These are phyloP conservation scores for Aspergillus saccharolyticus DNA, from an alignment of 495 filamentous ascomycete genomes.

Conservation along the genomic window DNA sequence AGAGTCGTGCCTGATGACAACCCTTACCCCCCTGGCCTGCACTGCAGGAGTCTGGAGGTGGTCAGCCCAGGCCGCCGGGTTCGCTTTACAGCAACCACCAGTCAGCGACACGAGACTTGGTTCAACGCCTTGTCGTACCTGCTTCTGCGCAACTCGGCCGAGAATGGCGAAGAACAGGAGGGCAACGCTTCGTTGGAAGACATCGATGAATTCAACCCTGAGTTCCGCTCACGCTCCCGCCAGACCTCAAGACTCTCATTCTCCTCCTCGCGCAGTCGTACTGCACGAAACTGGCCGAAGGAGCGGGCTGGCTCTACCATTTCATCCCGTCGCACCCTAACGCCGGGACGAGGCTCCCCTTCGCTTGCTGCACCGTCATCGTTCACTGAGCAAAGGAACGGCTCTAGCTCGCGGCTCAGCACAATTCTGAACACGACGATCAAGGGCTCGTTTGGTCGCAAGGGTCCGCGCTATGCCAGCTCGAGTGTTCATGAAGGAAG, in stretches of 20 bases:
- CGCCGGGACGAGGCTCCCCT: constrained; percentile 39
- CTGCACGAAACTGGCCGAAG: constrained; percentile 53
- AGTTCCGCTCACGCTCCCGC: constrained; percentile 50
- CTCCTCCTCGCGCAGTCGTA: constrained; percentile 76
- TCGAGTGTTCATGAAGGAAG: constrained; percentile 63
- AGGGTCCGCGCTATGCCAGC: constrained; percentile 33
- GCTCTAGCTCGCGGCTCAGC: constrained; percentile 41
- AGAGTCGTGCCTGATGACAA: constrained; percentile 95
- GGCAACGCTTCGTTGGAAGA: constrained; percentile 68
- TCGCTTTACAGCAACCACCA: constrained; percentile 90
- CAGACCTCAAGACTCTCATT: constrained; percentile 60
- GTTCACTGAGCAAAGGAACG: constrained; percentile 37
- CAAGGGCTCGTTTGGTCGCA: constrained; percentile 40
- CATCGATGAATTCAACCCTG: constrained; percentile 85
- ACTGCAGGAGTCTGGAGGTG: constrained; percentile 86
- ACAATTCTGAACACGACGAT: constrained; percentile 42
- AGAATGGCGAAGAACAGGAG: constrained; percentile 53
- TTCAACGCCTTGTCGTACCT: constrained; percentile 96
- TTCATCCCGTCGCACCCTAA: constrained; percentile 41
- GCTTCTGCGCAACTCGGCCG: constrained; percentile 64
- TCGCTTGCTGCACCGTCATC: constrained; percentile 39
- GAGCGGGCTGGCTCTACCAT: constrained; percentile 44
- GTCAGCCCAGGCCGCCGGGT: constrained; percentile 82
- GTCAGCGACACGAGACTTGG: constrained; percentile 95
- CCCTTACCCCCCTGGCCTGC: constrained; percentile 87